Percentiles rank a stretch among this genome's conserved stretches.
Conservation (phyloP, 805 yeast genomes). For the Myxozyma vanderwaltii region DNA sequence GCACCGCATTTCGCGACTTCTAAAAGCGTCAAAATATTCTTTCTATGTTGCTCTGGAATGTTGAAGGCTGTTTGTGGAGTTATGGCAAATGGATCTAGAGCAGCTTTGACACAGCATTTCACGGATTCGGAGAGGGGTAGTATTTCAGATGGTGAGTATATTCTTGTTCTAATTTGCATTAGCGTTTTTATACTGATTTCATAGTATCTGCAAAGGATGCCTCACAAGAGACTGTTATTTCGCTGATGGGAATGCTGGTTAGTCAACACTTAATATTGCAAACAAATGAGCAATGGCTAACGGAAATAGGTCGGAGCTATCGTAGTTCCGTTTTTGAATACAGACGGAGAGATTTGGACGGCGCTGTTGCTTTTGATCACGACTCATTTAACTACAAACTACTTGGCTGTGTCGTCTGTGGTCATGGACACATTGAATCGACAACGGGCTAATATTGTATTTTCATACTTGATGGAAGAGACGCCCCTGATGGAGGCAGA, state of each 20-base stretch:
- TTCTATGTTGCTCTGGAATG: conserved; percentile 42
- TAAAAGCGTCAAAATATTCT: conserved; percentile 30
- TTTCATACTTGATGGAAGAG: conserved; percentile 33
- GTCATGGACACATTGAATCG: conserved; percentile 41
- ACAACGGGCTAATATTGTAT: conserved; percentile 42
- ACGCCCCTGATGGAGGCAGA: conserved; percentile 27
- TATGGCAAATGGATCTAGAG: conserved; percentile 45
- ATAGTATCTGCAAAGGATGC: conserved; percentile 44
- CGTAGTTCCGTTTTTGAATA: conserved; percentile 35
- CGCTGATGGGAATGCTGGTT: conserved; percentile 43
- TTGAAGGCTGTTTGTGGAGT: conserved; percentile 43
- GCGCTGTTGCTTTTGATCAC: conserved; percentile 36
- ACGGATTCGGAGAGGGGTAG: conserved; percentile 42
- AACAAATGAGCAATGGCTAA: no score
- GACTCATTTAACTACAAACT: conserved; percentile 43
- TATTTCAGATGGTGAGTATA: conserved; percentile 40
- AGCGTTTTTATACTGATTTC: no score
- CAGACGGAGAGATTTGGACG: conserved; percentile 37
- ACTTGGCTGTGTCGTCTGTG: conserved; percentile 42
- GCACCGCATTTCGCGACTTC: conserved; percentile 40
- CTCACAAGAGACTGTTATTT: conserved; percentile 45
- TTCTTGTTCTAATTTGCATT: no score
- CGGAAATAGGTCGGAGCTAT: conserved; percentile 38
- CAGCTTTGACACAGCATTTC: conserved; percentile 45
- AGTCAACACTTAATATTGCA: no score